Conservation (phyloP, 306 rosid species). For the Prunus padus region DNA sequence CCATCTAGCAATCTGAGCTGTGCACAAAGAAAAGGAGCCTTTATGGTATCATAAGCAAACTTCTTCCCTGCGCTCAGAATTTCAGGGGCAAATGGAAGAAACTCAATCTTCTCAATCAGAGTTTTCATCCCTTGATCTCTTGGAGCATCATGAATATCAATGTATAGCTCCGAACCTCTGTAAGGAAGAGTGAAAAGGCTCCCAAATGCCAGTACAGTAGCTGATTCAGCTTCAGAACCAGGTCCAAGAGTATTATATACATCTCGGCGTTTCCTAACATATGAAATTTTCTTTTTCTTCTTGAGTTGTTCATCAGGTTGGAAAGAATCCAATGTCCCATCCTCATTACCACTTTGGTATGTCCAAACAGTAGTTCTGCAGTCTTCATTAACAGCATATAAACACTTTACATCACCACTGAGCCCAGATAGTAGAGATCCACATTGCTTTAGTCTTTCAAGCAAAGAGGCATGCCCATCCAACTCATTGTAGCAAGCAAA, state of each 20-base stretch:
- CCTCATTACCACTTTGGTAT: constrained; percentile 50
- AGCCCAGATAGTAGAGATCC: constrained; percentile 58
- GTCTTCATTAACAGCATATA: constrained; percentile 66
- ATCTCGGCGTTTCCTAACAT: constrained; percentile 58
- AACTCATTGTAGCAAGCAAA: constrained; percentile 45
- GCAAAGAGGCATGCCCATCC: constrained; percentile 29
- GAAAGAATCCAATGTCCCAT: constrained; percentile 70
- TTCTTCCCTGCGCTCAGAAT: constrained; percentile 54
- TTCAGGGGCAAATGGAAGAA: constrained; percentile 73
- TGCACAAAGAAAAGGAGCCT: constrained; percentile 74
- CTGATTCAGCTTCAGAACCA: constrained; percentile 60
- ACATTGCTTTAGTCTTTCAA: constrained; percentile 55
- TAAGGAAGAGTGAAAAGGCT: constrained; percentile 84
- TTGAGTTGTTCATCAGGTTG: constrained; percentile 74
- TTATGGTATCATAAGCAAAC: constrained; percentile 47
- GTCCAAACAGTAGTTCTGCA: constrained; percentile 92
- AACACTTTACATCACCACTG: constrained; percentile 52
- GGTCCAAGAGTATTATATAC: constrained; percentile 68
- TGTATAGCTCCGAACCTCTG: constrained; percentile 63
- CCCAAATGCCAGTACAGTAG: constrained; percentile 80
- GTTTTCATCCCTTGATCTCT: constrained; percentile 51
- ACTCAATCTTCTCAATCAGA: constrained; percentile 51
- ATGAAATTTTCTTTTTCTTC: constrained; percentile 70
- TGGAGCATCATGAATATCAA: constrained; percentile 60
- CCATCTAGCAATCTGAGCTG: constrained; percentile 89